Percentiles rank a stretch among this genome's conserved stretches.
Evolutionary conservation across 148 eudicot genomes (phyloP).

Genomic region (Nepenthes gracilis): DNA sequence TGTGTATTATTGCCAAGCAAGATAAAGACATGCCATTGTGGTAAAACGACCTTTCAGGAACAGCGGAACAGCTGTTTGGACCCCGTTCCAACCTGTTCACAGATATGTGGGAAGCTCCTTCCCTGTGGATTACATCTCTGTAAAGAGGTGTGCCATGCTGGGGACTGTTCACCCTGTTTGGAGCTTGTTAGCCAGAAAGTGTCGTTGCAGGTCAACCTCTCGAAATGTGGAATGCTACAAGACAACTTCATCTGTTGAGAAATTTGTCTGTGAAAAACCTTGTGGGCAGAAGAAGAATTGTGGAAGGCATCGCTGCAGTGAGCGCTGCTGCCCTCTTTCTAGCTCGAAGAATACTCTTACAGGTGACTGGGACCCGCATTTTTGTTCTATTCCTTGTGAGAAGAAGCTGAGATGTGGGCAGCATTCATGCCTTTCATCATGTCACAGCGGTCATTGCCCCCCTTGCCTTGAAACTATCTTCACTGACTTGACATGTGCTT

Average conservation of each 20-base stretch:
- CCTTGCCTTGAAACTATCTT: slow-evolving; percentile 91
- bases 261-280: slow-evolving; percentile 64
- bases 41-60: slow-evolving; percentile 49
- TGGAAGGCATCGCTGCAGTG: slow-evolving; percentile 97
- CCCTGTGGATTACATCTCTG: slow-evolving; percentile 69
- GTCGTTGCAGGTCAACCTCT: slow-evolving; percentile 79
- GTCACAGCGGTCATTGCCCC: slow-evolving; percentile 98
- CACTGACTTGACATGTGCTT: slow-evolving; percentile 76
- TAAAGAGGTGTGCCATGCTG: slow-evolving; percentile 60
- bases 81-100: slow-evolving; percentile 70
- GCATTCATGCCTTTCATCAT: slow-evolving; percentile 65
- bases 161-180: slow-evolving; percentile 61
- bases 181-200: slow-evolving; percentile 66
- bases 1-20: slow-evolving; percentile 64
- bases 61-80: slow-evolving; percentile 64
- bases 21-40: slow-evolving; percentile 72
- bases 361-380: slow-evolving; percentile 67
- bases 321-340: slow-evolving; percentile 84
- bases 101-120: slow-evolving; percentile 58
- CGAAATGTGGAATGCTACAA: slow-evolving; percentile 72
- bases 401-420: slow-evolving; percentile 94
- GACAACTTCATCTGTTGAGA: slow-evolving; percentile 31
- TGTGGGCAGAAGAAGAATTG: slow-evolving; percentile 91
- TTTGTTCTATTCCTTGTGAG: slow-evolving; percentile 83
- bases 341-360: slow-evolving; percentile 23